These are phyloP conservation scores for Collariella sp. DNA, from an alignment of 495 filamentous ascomycete species.

Conservation along the genomic window DNA sequence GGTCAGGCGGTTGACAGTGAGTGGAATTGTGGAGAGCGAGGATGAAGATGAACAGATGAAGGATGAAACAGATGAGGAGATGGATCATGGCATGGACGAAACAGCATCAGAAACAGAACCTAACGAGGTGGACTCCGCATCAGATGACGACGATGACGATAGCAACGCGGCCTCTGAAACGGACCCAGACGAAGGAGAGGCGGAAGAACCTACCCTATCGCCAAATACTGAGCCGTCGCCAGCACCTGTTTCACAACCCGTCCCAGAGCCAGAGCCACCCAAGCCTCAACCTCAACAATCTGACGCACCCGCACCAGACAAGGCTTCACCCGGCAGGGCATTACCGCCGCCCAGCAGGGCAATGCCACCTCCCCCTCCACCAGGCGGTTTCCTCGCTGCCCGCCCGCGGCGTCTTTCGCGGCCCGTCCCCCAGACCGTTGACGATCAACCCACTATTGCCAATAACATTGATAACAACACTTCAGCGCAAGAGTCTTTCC, in stretches of 20 bases:
- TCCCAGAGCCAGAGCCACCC: not conserved
- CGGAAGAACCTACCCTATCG: not conserved
- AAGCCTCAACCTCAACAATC: not conserved
- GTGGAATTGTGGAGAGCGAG: not conserved
- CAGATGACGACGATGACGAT: not conserved
- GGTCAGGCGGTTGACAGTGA: not conserved
- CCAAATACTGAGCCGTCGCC: conserved; percentile 8
- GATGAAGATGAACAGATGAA: not conserved
- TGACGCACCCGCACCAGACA: not conserved
- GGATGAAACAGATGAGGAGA: not conserved
- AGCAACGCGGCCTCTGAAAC: not conserved
- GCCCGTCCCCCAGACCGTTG: not conserved
- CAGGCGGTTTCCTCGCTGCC: conserved; percentile 6
- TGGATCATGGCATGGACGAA: not conserved
- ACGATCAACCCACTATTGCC: conserved; percentile 9
- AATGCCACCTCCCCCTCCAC: too few species aligned
- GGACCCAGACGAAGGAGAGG: not conserved
- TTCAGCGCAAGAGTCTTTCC: not conserved
- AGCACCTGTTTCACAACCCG: not conserved
- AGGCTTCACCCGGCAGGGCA: not conserved
- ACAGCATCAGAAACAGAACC: not conserved
- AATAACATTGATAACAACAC: not conserved
- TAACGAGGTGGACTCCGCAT: not conserved
- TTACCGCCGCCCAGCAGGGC: not conserved
- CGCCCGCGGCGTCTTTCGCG: conserved; percentile 8